Percentiles rank a stretch among this genome's conserved stretches.
These are phyloP conservation scores for Citrus cavaleriei DNA, from an alignment of 345 rosid genomes.

Conservation along the genomic window DNA sequence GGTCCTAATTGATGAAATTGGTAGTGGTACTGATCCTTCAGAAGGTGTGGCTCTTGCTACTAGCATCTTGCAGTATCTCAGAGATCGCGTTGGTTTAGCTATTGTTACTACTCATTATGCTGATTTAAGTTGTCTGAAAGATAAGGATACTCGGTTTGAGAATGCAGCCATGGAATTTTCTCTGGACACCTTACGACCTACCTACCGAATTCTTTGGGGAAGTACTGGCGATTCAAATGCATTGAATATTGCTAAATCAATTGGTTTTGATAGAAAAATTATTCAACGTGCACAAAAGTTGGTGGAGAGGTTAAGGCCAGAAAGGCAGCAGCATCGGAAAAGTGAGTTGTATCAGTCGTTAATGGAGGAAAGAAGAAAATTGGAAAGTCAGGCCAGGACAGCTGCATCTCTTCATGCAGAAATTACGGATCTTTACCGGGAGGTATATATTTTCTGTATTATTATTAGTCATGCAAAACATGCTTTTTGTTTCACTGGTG, in stretches of 20 bases:
- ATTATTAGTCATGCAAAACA: background rate
- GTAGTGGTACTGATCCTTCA: constrained; percentile 95
- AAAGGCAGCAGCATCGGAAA: constrained; percentile 58
- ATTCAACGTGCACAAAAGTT: constrained; percentile 63
- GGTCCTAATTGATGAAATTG: constrained; percentile 88
- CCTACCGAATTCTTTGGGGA: constrained; percentile 82
- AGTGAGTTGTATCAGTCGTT: constrained; percentile 69
- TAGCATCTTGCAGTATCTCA: constrained; percentile 70
- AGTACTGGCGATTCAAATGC: constrained; percentile 85
- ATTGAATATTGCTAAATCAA: constrained; percentile 66
- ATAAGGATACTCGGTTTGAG: constrained; percentile 59
- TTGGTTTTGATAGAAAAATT: constrained; percentile 65
- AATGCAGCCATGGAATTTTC: constrained; percentile 96
- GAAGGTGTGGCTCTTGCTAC: constrained; percentile 91
- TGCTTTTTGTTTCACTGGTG: background rate
- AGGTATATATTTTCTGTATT: constrained; percentile 47
- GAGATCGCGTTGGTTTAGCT: constrained; percentile 52
- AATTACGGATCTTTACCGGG: constrained; percentile 52
- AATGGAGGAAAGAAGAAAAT: constrained; percentile 62
- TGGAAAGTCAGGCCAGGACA: constrained; percentile 57
- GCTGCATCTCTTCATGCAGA: constrained; percentile 59
- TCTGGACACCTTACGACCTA: constrained; percentile 78
- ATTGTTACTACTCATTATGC: constrained; percentile 88
- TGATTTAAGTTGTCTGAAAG: constrained; percentile 82
- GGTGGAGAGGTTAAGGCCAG: constrained; percentile 74